Evolutionary conservation across 2,329 filamentous ascomycete genomes (phyloP).

Genomic region (Aspergillus clavatus): DNA sequence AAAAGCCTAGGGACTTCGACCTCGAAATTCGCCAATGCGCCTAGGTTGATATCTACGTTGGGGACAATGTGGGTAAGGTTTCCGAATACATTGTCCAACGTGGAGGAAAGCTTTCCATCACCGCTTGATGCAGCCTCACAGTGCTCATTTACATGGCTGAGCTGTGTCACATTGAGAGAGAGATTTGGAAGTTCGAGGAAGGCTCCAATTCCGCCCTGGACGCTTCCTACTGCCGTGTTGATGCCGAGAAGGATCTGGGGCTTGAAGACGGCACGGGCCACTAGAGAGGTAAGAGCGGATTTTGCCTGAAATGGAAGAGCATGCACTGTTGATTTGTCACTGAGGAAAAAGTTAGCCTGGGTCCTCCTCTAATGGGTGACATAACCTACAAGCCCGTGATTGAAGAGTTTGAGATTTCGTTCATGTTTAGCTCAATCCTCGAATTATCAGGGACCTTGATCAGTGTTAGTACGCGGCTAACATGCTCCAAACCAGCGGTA

Average conservation of each 20-base stretch:
- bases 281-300: conserved; percentile 5
- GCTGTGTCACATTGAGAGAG: conserved; percentile 16
- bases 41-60: conserved; percentile 16
- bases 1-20: conserved; percentile 5
- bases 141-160: conserved; percentile 15
- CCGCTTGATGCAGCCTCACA: conserved; percentile 12
- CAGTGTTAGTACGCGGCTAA: neutral
- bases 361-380: neutral
- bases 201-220: conserved; percentile 19
- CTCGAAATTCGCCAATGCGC: conserved; percentile 14
- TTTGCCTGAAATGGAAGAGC: conserved; percentile 16
- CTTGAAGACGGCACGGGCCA: conserved; percentile 12
- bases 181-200: conserved; percentile 19
- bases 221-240: conserved; percentile 4
- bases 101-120: neutral
- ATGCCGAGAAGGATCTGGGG: conserved; percentile 19
- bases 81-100: conserved; percentile 8
- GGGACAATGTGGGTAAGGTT: conserved; percentile 16
- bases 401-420: conserved; percentile 11
- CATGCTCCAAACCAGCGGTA: too few species aligned
- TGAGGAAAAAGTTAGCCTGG: neutral
- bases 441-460: conserved; percentile 15
- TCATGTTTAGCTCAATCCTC: conserved; percentile 12
- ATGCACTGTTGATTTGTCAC: conserved; percentile 13
- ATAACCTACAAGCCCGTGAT: conserved; percentile 32